Base-by-base conservation (phyloP, 2,329 filamentous ascomycete genomes). In the Alternaria gansuensis region DNA sequence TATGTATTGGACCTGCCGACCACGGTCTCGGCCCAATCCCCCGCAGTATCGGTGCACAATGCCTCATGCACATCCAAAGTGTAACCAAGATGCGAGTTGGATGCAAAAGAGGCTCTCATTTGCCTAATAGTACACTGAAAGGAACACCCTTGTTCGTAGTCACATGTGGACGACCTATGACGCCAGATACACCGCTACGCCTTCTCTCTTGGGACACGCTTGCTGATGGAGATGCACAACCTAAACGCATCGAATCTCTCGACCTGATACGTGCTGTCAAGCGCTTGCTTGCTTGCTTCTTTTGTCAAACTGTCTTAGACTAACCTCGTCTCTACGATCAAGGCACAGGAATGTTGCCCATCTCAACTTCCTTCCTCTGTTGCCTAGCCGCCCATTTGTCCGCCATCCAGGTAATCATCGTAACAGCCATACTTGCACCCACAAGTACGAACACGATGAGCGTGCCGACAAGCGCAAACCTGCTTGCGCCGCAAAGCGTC, bases 381-480 rank as follows among this genome's bases (percentile, higher is more conserved):
- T 74, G 69, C 48, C 75, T 70, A 8, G 63, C 65, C 13, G 66
- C 68, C 71, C 71, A 76, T 68, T 78, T 78, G 46, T 78, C 76
- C 36, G 75, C 74, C 39, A 71, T 54, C 76, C 76, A 78, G 3
- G 71, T 70, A 7, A 78, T 59, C n/a, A 77, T 65, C 8, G 68
- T 73, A 36, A 76, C 29, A 21, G 58, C 72, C 65, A 76, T 71
- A 49, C 71, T 74, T 6, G 60, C 59, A 29, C 67, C 61, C 26
- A 82, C 74, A 43, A 82, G 45, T 41, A 82, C 49, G 59, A 82
- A 78, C 17, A 78, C 67, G 0, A 77, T 71, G 23, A 82, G 74
- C 0, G 78, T 79, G 23, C 78, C 77, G 62, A 78, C 81, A 41
- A 79, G 75, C 13, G 80, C 78, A 68, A 82, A 82, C 62, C 75